A percentile compares a stretch with the other conserved stretches of the same genome.
Conservation (phyloP, 345 rosid genomes). For the Salix caprea region DNA sequence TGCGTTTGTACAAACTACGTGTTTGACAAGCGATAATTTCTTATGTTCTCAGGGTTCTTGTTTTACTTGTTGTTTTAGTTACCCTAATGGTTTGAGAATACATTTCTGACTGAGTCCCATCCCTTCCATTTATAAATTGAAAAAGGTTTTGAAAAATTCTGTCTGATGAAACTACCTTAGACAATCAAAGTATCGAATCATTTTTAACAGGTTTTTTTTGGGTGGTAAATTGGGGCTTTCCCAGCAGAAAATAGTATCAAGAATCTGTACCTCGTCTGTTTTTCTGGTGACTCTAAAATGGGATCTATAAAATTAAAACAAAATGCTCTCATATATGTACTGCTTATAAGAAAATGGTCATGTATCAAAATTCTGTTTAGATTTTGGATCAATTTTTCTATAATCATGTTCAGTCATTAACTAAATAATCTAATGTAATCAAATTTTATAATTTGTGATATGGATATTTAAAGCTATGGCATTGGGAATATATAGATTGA, state of each 20-base stretch:
- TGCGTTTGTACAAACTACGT: slow-evolving; percentile 18
- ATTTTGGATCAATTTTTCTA: neutral
- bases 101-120: neutral
- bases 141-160: neutral
- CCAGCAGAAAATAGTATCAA: neutral
- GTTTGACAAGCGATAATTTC: neutral
- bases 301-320: neutral
- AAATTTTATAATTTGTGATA: neutral
- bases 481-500: neutral
- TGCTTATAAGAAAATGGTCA: neutral
- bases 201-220: neutral
- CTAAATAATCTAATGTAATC: neutral
- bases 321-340: neutral
- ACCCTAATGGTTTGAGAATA: too few species aligned
- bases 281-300: neutral
- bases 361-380: neutral
- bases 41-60: neutral
- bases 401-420: neutral
- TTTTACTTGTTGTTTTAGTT: neutral
- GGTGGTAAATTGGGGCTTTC: neutral
- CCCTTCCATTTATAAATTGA: neutral
- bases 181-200: neutral
- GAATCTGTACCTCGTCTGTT: neutral
- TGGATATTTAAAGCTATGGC: neutral
- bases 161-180: neutral